Evolutionary conservation across 352 stramenopile genomes (phyloP), one percentile per base, ranked within the genome.

Genomic region (Phytophthora sp.): DNA sequence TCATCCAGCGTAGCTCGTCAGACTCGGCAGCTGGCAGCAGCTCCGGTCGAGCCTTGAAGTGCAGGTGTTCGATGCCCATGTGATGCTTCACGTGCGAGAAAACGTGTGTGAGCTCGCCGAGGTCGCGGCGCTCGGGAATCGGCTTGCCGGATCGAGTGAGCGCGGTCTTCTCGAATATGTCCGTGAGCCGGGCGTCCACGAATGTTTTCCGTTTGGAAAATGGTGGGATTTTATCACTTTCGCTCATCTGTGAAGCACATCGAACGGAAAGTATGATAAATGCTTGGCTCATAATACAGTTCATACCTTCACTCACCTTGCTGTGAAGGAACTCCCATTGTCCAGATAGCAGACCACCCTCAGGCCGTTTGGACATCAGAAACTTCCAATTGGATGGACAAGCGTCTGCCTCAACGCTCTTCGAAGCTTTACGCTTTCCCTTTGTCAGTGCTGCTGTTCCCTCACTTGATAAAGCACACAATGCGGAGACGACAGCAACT

Each of bases 31-130:
- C n/a, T 42, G 39, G 24, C 35, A 69, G 35, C 12, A 75, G n/a
- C 7, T 58, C 33, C 5, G 75, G 80, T 23, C 67, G 45, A 9
- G 47, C 51, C 7, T 63, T 49, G 42, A 93, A 89, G 59, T 93
- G 84, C 20, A 96, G 9, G 53, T 94, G 85, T 64, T 96, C 86
- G 26, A 97, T 74, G 52, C 89, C 84, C 90, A 97, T 97, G 73
- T 95, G 79, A 35, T 97, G 90, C 75, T 93, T 94, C 12, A 96
- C 79, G 41, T 97, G 90, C 7, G 90, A 97, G 62, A 97, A 97
- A n/a, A 97, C 79, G 69, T 97, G 90, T 12, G 81, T 78, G 30
- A 96, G 75, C 11, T 93, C 79, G 31, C 86, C 85, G 2, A 93
- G 38, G 41, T 96, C 84, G 38, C 70, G 61, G 11, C 86, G 81